Evolutionary conservation across 148 eudicot species (phyloP), one percentile per base, ranked within the genome.

Genomic region (Fagopyrum esculentum): DNA sequence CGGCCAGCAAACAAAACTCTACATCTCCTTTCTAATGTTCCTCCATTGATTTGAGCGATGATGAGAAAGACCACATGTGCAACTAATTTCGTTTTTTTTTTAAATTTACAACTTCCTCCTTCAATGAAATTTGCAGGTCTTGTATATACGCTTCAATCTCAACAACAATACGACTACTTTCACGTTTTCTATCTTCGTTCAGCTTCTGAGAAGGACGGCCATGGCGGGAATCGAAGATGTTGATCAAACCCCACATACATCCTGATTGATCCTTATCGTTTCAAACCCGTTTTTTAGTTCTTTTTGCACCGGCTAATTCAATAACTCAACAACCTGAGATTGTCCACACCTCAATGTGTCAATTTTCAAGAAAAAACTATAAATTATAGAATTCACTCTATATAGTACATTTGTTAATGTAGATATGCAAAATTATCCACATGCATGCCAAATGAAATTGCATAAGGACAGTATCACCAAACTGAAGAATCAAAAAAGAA

Each of bases 241-340:
- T 88, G 72, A 90, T 89, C 82, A 92, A 73, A 75, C 97, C 92
- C 89, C 87, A 83, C 80, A 95, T 89, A 77, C 99, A 96, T 9
- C 99, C 99, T 69, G 90, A 83, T 64, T 85, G 92, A 80, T 85
- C 89, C 78, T 84, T 90, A 72, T 85, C 90, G 68, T 76, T 75
- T 45, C 84, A 80, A 12, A 81, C 54, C 13, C 70, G 70, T 64
- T 64, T 64, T 64, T n/a, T n/a, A n/a, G n/a, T n/a, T n/a, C n/a
- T n/a, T n/a, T n/a, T n/a, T n/a, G n/a, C n/a, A n/a, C n/a, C 70
- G 29, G 12, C 45, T 40, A 30, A 45, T 35, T 2, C 30, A 22
- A 9, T 4, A 3, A 26, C 9, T 29, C 13, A 26, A 26, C 43
- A 64, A 13, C 45, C 70, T 64, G 70, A 30, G 8, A 64, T 40